These are phyloP conservation scores for Aristolochia californica DNA, from an alignment of 164 flowering plant species.

Conservation along the genomic window DNA sequence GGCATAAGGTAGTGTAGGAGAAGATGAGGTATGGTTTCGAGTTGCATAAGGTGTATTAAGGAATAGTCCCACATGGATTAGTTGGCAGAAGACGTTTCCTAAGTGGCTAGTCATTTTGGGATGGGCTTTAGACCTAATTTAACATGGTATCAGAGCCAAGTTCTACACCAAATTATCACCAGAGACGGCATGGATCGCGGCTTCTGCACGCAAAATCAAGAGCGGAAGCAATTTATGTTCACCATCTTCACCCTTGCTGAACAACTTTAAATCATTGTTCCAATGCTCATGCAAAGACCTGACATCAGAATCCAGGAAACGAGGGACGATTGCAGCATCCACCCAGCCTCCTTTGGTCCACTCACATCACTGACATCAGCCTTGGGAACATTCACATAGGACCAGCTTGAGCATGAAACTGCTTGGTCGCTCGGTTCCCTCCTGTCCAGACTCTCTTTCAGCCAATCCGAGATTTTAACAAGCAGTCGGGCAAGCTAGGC, in stretches of 20 bases:
- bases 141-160: no score
- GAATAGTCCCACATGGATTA: no score
- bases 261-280: conserved; percentile 65
- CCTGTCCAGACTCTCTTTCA: conserved; percentile 48
- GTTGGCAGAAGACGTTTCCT: no score
- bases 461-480: conserved; percentile 43
- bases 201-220: conserved; percentile 71
- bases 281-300: conserved; percentile 64
- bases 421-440: conserved; percentile 8
- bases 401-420: conserved; percentile 7
- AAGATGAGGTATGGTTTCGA: no score
- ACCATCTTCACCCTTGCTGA: conserved; percentile 71
- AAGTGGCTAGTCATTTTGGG: no score
- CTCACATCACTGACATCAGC: conserved; percentile 27
- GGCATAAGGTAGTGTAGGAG: no score
- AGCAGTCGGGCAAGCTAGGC: conserved; percentile 79
- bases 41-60: no score
- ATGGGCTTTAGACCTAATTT: no score
- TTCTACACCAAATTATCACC: conserved; percentile 36
- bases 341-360: conserved; percentile 36
- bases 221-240: conserved; percentile 79
- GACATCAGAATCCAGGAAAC: conserved; percentile 33
- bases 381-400: conserved; percentile 35
- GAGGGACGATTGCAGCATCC: conserved; percentile 25
- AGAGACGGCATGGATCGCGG: conserved; percentile 51